These are phyloP conservation scores for Eimeria falciformis DNA, from an alignment of 169 alveolate species.

Conservation along the genomic window DNA sequence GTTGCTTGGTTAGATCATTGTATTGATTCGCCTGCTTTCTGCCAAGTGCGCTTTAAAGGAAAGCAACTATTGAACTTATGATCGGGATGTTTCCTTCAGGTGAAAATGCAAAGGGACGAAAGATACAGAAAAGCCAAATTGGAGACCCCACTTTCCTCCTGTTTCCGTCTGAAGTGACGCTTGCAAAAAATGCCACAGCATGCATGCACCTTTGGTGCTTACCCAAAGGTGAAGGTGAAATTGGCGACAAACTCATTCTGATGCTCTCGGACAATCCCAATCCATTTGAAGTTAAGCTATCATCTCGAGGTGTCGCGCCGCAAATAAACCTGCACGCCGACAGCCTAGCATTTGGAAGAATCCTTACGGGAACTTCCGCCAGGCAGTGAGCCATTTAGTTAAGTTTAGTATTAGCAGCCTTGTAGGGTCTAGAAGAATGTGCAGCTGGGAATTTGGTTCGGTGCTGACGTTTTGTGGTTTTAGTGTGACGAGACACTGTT, in stretches of 20 bases:
- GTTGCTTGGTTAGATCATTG: no score
- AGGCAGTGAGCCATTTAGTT: slow-evolving; percentile 26
- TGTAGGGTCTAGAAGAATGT: no score
- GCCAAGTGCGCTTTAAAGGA: no score
- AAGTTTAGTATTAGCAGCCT: no score
- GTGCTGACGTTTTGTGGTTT: no score
- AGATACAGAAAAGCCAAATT: not conserved
- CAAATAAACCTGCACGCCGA: slow-evolving; percentile 91
- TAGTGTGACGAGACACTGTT: no score
- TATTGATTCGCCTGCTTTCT: no score
- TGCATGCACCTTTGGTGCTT: slow-evolving; percentile 93
- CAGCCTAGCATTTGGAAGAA: slow-evolving; percentile 91
- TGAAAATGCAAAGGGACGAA: slow-evolving; percentile 38
- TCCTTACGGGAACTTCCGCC: slow-evolving; percentile 86
- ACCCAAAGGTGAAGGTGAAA: slow-evolving; percentile 90
- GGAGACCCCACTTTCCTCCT: slow-evolving; percentile 83
- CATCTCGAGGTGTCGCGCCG: slow-evolving; percentile 93
- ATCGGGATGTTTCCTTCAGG: slow-evolving; percentile 36
- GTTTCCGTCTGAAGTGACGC: slow-evolving; percentile 88
- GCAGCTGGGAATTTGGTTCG: no score
- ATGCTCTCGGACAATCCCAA: slow-evolving; percentile 93
- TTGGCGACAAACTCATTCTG: slow-evolving; percentile 90
- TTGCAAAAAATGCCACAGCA: slow-evolving; percentile 89
- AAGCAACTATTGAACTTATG: no score
- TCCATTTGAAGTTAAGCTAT: slow-evolving; percentile 89